Percentiles rank a stretch among this genome's conserved stretches.
phyloP scores from a whole-genome alignment of 2,329 filamentous ascomycete species.

The Didymella segeticola region DNA sequence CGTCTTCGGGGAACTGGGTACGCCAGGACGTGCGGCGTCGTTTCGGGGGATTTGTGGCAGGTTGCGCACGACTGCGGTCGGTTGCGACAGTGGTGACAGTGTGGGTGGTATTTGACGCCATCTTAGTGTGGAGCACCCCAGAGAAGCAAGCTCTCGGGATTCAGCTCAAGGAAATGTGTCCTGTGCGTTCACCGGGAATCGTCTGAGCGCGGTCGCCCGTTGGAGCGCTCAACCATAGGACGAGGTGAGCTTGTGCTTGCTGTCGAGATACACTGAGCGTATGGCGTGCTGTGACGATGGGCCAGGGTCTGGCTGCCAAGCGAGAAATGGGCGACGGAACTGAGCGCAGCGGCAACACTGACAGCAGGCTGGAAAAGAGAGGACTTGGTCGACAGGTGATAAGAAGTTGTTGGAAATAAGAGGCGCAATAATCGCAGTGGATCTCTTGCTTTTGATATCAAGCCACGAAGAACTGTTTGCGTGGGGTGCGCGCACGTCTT shows the following conservation, averaged over 20 bases:
- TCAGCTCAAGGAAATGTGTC: slow-evolving; percentile 1
- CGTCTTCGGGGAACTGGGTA: slow-evolving; percentile 26
- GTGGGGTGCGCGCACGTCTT: neutral
- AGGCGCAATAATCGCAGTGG: neutral
- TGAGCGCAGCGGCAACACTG: slow-evolving; percentile 12
- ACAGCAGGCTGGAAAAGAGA: neutral
- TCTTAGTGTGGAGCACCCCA: slow-evolving; percentile 20
- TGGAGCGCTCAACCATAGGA: slow-evolving; percentile 21
- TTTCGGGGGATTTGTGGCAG: slow-evolving; percentile 22
- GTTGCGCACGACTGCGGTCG: slow-evolving; percentile 24
- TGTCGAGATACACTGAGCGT: slow-evolving; percentile 26
- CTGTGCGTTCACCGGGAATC: slow-evolving; percentile 16
- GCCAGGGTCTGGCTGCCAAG: slow-evolving; percentile 21
- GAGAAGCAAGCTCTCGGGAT: slow-evolving; percentile 1
- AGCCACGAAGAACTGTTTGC: slow-evolving; percentile 4
- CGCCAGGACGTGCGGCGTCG: slow-evolving; percentile 41
- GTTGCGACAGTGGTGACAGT: slow-evolving; percentile 36
- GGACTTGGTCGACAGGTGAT: too few relatives aligned
- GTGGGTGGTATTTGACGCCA: slow-evolving; percentile 38
- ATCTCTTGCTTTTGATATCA: slow-evolving; percentile 11
- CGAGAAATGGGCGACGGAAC: neutral
- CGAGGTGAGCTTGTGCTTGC: slow-evolving; percentile 17
- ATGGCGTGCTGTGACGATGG: slow-evolving; percentile 30
- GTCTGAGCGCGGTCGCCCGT: slow-evolving; percentile 15
- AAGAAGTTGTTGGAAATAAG: neutral